Evolutionary conservation across 2,329 filamentous ascomycete species (phyloP).

Genomic region (Pseudohalonectria lignicola): DNA sequence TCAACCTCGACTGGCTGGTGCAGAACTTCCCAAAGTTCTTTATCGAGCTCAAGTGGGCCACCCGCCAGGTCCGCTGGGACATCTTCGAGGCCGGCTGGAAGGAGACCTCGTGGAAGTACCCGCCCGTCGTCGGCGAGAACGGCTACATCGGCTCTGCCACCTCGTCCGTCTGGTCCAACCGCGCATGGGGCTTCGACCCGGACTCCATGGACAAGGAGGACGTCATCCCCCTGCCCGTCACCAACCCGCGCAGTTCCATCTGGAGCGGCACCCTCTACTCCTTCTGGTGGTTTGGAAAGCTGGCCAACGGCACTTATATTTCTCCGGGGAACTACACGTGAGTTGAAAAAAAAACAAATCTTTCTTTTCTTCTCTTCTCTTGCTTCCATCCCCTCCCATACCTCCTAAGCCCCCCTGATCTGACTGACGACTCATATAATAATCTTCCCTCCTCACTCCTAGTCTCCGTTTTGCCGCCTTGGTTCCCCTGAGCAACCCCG

Average conservation of each 20-base stretch:
- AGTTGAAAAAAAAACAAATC: not conserved
- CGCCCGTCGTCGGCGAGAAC: conserved; percentile 11
- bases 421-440: not conserved
- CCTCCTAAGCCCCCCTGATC: not conserved
- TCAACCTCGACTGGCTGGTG: conserved; percentile 11
- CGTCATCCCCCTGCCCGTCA: conserved; percentile 8
- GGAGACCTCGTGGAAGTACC: conserved; percentile 13
- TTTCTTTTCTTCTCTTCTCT: not conserved
- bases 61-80: conserved; percentile 18
- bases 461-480: conserved; percentile 6
- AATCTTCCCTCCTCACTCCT: no score
- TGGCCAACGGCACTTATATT: conserved; percentile 18
- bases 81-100: conserved; percentile 11
- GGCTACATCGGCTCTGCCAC: conserved; percentile 13
- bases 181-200: not conserved
- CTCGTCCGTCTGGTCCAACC: conserved; percentile 1
- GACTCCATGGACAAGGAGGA: not conserved
- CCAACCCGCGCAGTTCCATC: conserved; percentile 8
- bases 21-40: conserved; percentile 19
- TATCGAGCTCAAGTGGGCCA: conserved; percentile 12
- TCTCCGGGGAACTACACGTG: conserved; percentile 19
- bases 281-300: conserved; percentile 9
- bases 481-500: conserved; percentile 4
- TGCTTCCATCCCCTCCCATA: not conserved
- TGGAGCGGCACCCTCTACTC: conserved; percentile 6